phyloP scores from a whole-genome alignment of 106 monocot genomes.

The Iris macrosiphon region DNA sequence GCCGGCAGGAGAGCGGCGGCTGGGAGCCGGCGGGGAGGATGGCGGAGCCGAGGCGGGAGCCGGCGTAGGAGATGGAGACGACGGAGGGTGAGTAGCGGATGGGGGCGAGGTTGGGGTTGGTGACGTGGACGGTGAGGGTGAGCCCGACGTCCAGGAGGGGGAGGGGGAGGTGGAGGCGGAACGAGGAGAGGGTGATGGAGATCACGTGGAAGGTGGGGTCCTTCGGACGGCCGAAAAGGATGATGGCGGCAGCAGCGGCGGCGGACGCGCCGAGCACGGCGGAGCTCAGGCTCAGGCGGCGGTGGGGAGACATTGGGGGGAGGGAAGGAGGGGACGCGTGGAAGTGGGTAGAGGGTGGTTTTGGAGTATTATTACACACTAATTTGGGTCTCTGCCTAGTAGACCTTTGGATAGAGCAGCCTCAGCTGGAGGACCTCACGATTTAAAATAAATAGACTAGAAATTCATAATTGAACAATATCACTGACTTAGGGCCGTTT shows the following conservation, averaged over 20 bases:
- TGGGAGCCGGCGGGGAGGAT: conserved; percentile 43
- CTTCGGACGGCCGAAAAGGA: conserved; percentile 33
- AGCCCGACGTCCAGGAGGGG: conserved; percentile 67
- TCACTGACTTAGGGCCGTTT: too few relatives aligned
- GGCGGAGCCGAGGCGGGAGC: conserved; percentile 59
- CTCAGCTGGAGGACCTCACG: too few relatives aligned
- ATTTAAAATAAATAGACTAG: too few relatives aligned
- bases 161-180: conserved; percentile 35
- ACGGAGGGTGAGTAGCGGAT: conserved; percentile 43
- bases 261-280: conserved; percentile 46
- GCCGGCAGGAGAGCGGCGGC: conserved; percentile 40
- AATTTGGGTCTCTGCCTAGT: too few relatives aligned
- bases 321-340: neutral
- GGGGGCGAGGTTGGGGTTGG: conserved; percentile 79
- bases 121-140: conserved; percentile 72
- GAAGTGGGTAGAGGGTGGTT: neutral
- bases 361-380: too few relatives aligned
- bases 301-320: neutral
- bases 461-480: too few relatives aligned
- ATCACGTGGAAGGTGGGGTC: conserved; percentile 68
- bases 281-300: conserved; percentile 36
- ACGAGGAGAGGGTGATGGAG: conserved; percentile 64
- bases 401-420: too few relatives aligned
- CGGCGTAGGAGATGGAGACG: conserved; percentile 70
- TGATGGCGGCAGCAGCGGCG: conserved; percentile 24